Evolutionary conservation across 106 monocot species (phyloP).

Genomic region (Dioscorea alata): DNA sequence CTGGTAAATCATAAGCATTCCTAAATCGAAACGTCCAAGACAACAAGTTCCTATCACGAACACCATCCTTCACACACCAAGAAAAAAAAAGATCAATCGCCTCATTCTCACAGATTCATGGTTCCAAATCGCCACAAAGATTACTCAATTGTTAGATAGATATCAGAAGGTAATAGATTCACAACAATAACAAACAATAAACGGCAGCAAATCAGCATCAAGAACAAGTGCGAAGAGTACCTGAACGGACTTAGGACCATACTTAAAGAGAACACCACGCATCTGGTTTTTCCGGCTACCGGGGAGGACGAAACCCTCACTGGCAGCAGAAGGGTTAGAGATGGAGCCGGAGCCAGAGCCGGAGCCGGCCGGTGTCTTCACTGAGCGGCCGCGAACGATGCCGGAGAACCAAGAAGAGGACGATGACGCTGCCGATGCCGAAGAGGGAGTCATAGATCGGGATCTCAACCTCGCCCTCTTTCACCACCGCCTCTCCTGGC

Average conservation of each 20-base stretch:
- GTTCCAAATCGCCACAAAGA: no score
- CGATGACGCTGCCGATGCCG: background rate
- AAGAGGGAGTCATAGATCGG: constrained; percentile 5
- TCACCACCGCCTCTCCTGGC: background rate
- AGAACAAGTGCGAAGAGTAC: constrained; percentile 8
- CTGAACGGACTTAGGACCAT: constrained; percentile 54
- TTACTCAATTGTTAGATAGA: no score
- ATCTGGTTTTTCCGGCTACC: constrained; percentile 41
- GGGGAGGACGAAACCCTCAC: constrained; percentile 2
- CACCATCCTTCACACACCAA: no score
- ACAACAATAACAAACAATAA: no score
- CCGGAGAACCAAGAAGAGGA: constrained; percentile 51
- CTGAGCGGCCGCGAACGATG: constrained; percentile 32
- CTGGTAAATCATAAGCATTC: no score
- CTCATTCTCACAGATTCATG: no score
- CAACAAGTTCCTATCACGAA: no score
- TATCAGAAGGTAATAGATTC: no score
- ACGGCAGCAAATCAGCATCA: no score
- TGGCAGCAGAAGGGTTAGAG: background rate
- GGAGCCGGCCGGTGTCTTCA: constrained; percentile 1
- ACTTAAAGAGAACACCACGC: constrained; percentile 56
- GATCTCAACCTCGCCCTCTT: background rate
- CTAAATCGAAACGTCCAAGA: no score
- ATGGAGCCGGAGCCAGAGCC: background rate
- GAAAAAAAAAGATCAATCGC: no score